Evolutionary conservation across 495 filamentous ascomycete species (phyloP), one percentile per base, ranked within the genome.

Genomic region (Staphylotrichum tortipilum): DNA sequence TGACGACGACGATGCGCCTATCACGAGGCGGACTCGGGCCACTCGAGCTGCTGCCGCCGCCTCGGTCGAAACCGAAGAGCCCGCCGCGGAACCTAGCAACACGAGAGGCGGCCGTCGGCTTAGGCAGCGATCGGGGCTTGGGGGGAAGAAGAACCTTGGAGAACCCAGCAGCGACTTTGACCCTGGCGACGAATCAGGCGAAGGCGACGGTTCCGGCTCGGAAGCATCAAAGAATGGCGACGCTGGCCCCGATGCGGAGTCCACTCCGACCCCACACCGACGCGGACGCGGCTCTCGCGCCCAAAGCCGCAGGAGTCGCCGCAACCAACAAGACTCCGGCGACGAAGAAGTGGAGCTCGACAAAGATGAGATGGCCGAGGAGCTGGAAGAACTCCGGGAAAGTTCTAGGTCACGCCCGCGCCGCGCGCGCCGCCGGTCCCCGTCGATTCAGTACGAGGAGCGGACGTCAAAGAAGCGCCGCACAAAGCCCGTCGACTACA

Each of bases 121-220:
- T 2, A 74, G 67, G 19, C 74, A 78, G 33, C 73, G 74, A 47
- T 67, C 66, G 35, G 50, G 56, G 7, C 55, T 62, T 44, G 63
- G 67, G 19, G 74, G 76, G 55, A 74, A 84, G 60, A 78, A 77
- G 43, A 78, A 74, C 22, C 52, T 64, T 6, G 63, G 74, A 34
- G 81, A 89, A 50, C 84, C 85, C 14, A 88, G 84, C 56, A 92
- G 87, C 62, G 89, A 95, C 54, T 95, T 94, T 58, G 88, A 95
- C 57, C 88, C 88, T 7, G 77, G 77, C 7, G 80, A 81, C 42
- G 83, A 82, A 28, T 77, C 71, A 0, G 77, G 69, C 34, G 79
- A 78, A 4, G 78, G 73, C 6, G 68, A 72, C 15, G 51, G 55
- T 9, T 74, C 71, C 1, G 77, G 38, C 8, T 71, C 68, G 12